Conservation (phyloP, 2,329 filamentous ascomycete species). For the Stenocarpella maydis region DNA sequence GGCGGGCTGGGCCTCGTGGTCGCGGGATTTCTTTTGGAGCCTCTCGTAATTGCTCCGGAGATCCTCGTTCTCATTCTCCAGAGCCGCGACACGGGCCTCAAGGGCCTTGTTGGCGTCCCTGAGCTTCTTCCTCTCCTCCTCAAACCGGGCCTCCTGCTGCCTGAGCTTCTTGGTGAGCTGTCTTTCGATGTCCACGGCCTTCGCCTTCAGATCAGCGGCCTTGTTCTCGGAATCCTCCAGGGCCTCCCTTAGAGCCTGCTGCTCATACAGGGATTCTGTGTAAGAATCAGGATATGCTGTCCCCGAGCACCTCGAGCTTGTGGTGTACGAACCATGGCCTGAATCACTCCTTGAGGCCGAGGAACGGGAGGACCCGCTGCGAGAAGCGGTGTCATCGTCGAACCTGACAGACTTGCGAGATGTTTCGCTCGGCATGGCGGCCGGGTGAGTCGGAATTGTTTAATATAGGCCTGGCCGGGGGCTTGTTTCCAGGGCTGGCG, state of each 20-base stretch:
- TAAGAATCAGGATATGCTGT: slow-evolving; percentile 41
- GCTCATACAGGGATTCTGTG: slow-evolving; percentile 39
- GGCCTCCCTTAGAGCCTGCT: slow-evolving; percentile 42
- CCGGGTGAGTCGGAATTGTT: slow-evolving; percentile 1
- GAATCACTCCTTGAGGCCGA: slow-evolving; percentile 45
- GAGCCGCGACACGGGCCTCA: slow-evolving; percentile 35
- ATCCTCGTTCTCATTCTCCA: slow-evolving; percentile 33
- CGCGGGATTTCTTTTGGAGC: slow-evolving; percentile 38
- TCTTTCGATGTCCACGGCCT: slow-evolving; percentile 39
- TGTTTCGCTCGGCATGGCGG: slow-evolving; percentile 24
- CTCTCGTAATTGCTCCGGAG: slow-evolving; percentile 36
- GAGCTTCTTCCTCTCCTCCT: slow-evolving; percentile 42
- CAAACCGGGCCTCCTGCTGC: slow-evolving; percentile 35
- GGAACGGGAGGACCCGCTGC: slow-evolving; percentile 40
- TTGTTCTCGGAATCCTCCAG: slow-evolving; percentile 38
- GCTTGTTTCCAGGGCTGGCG: slow-evolving; percentile 28
- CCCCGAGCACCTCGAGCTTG: slow-evolving; percentile 41
- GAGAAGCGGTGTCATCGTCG: slow-evolving; percentile 42
- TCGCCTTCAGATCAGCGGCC: slow-evolving; percentile 40
- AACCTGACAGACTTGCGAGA: slow-evolving; percentile 44
- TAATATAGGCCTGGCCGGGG: neutral
- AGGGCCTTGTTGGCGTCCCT: slow-evolving; percentile 40
- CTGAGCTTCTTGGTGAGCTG: slow-evolving; percentile 35
- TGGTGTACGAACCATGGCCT: slow-evolving; percentile 45
- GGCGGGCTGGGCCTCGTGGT: slow-evolving; percentile 39